These are phyloP conservation scores for Claviceps purpurea DNA, from an alignment of 2,329 filamentous ascomycete species.

Conservation along the genomic window DNA sequence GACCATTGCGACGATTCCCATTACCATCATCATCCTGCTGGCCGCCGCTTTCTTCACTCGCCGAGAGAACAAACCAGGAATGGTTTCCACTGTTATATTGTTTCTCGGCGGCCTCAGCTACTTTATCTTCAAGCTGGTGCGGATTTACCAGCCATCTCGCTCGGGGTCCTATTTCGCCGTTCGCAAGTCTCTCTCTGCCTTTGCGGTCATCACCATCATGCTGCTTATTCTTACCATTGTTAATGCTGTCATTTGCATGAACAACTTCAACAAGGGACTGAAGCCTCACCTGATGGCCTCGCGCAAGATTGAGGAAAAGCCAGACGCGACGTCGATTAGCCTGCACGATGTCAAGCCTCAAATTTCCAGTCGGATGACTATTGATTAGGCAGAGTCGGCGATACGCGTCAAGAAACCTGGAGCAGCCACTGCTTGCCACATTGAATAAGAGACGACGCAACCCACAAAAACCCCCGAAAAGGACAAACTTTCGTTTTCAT, in stretches of 20 bases:
- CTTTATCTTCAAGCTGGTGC: constrained; percentile 95
- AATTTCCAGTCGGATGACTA: constrained; percentile 45
- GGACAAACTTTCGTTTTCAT: neutral
- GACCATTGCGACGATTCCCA: constrained; percentile 77
- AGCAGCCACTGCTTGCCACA: neutral
- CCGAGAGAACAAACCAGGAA: constrained; percentile 67
- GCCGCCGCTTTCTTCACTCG: constrained; percentile 76
- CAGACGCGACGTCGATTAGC: constrained; percentile 41
- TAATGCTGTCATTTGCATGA: constrained; percentile 76
- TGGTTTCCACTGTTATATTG: constrained; percentile 64
- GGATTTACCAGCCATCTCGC: constrained; percentile 68
- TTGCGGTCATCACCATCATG: constrained; percentile 83
- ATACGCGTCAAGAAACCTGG: neutral
- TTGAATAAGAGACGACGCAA: neutral
- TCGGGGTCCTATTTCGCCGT: constrained; percentile 58
- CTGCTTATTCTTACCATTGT: constrained; percentile 79
- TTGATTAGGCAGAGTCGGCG: constrained; percentile 33
- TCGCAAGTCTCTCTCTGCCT: constrained; percentile 75
- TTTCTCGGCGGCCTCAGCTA: constrained; percentile 85
- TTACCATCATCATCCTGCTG: constrained; percentile 81
- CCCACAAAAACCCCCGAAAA: neutral
- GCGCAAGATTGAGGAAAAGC: constrained; percentile 37
- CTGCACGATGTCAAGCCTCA: constrained; percentile 43
- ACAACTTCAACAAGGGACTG: constrained; percentile 80
- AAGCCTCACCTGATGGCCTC: constrained; percentile 66